Percentiles rank a stretch among this genome's conserved stretches.
Conservation (phyloP, 2,329 filamentous ascomycete genomes). For the Ceratocystis harringtonii region DNA sequence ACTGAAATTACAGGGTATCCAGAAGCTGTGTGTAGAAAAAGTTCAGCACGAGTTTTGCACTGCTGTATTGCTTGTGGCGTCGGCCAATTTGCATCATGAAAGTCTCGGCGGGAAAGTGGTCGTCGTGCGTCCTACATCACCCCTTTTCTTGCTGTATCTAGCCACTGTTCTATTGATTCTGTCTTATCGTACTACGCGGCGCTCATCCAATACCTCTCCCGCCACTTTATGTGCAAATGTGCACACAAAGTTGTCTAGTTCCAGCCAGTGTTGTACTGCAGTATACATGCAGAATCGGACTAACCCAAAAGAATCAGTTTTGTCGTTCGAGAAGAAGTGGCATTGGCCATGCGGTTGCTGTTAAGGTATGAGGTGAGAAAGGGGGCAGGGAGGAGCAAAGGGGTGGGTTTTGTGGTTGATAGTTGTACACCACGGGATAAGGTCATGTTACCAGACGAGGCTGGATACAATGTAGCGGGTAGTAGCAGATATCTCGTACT, state of each 20-base stretch:
- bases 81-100: neutral
- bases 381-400: neutral
- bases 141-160: neutral
- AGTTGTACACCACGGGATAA: neutral
- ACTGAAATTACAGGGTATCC: neutral
- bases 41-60: neutral
- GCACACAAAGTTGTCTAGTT: neutral
- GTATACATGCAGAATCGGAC: neutral
- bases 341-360: neutral
- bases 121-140: neutral
- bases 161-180: neutral
- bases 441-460: neutral
- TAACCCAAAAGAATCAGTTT: neutral
- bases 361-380: neutral
- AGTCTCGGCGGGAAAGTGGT: neutral
- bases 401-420: neutral
- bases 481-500: neutral
- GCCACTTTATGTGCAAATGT: neutral
- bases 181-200: neutral
- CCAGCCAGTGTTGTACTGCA: neutral
- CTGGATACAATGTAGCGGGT: neutral
- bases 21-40: neutral
- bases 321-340: neutral
- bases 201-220: neutral
- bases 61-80: neutral